A percentile compares a stretch with the other conserved stretches of the same genome.
phyloP scores from a whole-genome alignment of 2,329 filamentous ascomycete genomes.

The Verticillium tricorpus region DNA sequence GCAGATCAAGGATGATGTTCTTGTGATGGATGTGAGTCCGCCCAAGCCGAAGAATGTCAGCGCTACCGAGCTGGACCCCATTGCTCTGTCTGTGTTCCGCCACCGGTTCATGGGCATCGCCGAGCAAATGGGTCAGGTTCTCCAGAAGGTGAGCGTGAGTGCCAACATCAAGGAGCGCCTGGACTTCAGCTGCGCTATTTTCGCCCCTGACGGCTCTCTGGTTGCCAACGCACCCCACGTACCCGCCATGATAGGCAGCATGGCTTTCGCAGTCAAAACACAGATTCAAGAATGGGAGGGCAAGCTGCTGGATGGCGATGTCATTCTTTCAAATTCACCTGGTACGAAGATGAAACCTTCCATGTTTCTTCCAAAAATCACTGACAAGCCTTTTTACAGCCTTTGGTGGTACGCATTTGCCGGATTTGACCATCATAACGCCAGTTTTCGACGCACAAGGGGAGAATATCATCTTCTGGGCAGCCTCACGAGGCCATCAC shows the following conservation, averaged over 20 bases:
- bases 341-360: no score
- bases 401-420: slow-evolving; percentile 32
- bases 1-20: slow-evolving; percentile 35
- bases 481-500: slow-evolving; percentile 69
- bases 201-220: slow-evolving; percentile 67
- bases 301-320: slow-evolving; percentile 27
- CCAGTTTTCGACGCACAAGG: slow-evolving; percentile 38
- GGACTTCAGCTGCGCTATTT: slow-evolving; percentile 77
- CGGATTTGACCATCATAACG: slow-evolving; percentile 32
- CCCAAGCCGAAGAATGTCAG: slow-evolving; percentile 9
- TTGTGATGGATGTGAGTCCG: slow-evolving; percentile 36
- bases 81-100: slow-evolving; percentile 71
- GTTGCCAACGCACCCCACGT: slow-evolving; percentile 74
- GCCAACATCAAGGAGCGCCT: slow-evolving; percentile 79
- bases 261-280: slow-evolving; percentile 72
- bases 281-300: slow-evolving; percentile 58
- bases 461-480: slow-evolving; percentile 29
- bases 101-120: slow-evolving; percentile 83
- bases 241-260: slow-evolving; percentile 71
- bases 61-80: slow-evolving; percentile 52
- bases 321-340: slow-evolving; percentile 28
- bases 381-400: slow-evolving; percentile 15
- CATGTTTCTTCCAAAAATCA: no score
- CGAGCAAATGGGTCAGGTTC: slow-evolving; percentile 74
- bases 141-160: slow-evolving; percentile 75